Evolutionary conservation across 2,329 filamentous ascomycete species (phyloP), one percentile per base, ranked within the genome.

Genomic region (Colletotrichum camelliae): DNA sequence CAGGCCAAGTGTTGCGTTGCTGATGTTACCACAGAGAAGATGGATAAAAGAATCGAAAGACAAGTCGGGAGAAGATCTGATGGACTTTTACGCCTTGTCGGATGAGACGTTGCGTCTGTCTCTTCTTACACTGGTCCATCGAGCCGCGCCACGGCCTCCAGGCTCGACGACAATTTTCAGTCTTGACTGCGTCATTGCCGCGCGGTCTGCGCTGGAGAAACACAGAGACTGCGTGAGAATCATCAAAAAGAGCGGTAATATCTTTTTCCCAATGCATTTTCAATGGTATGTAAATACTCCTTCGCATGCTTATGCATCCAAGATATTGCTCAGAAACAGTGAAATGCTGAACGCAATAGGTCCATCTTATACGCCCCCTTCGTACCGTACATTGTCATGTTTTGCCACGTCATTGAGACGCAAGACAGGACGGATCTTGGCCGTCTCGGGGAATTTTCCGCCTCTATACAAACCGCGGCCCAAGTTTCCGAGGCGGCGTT

Each of bases 371-470:
- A 89, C 79, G 86, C 87, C 15, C 89, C 89, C 0, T 90, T 91
- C 75, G 88, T 89, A 16, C 88, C 89, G 0, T 90, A 89, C 77
- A 89, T 89, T 67, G 87, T 89, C 5, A 83, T 90, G 6, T 90
- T 91, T 82, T 88, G 87, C 21, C 84, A 87, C 6, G 86, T 87
- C 10, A 87, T 89, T 62, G 87, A 90, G 78, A 88, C 88, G 0
- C 87, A 83, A 7, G 82, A 84, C 29, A 73, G 77, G 5, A 81
- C 85, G 18, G 87, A 91, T 58, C 80, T 85, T 21, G 82, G 81
- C 7, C 89, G 90, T 21, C 86, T 92, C 0, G 80, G 84, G 16
- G 85, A 85, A 3, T 88, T 93, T n/a, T 85, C 89, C 65, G 79
- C 82, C 8, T 91, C 89, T 16, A 86, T 92, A 1, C 87, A 89